Percentiles rank a stretch among this genome's conserved stretches.
Conservation (phyloP, 2,329 filamentous ascomycete species). For the Colletotrichum musae region DNA sequence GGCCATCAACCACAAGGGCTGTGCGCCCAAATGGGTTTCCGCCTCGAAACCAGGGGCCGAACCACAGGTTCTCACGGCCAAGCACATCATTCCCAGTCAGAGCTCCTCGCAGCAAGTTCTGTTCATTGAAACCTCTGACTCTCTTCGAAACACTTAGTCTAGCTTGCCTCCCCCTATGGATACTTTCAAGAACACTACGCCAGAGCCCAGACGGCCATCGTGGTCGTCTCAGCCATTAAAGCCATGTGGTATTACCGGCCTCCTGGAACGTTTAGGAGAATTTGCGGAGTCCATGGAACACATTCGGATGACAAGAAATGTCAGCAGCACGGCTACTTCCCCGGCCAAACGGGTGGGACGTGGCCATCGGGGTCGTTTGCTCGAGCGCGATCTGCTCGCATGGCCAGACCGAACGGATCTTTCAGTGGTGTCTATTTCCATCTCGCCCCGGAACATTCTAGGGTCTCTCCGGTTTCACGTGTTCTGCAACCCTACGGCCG, state of each 20-base stretch:
- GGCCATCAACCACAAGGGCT: background rate
- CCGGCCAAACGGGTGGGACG: conserved; percentile 33
- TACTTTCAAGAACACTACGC: background rate
- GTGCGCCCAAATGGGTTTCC: background rate
- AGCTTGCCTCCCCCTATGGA: background rate
- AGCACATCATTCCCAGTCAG: background rate
- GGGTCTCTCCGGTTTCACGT: conserved; percentile 32
- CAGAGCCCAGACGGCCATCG: too few relatives aligned
- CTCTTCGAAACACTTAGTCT: too few relatives aligned
- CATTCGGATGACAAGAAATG: conserved; percentile 30
- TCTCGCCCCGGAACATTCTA: conserved; percentile 26
- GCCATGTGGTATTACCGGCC: conserved; percentile 20
- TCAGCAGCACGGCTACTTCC: conserved; percentile 11
- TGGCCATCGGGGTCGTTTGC: conserved; percentile 13
- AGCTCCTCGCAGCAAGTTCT: background rate
- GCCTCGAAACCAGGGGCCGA: conserved; percentile 2
- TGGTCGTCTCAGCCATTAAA: conserved; percentile 15
- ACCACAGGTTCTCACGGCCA: background rate
- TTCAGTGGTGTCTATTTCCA: conserved; percentile 13
- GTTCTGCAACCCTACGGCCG: conserved; percentile 3
- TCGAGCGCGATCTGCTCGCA: conserved; percentile 20
- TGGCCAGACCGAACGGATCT: background rate
- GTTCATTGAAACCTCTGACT: background rate
- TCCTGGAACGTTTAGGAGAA: conserved; percentile 17
- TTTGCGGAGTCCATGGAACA: conserved; percentile 7